Conservation (phyloP, 2,329 filamentous ascomycete species). For the Colletotrichum chlorophyti region DNA sequence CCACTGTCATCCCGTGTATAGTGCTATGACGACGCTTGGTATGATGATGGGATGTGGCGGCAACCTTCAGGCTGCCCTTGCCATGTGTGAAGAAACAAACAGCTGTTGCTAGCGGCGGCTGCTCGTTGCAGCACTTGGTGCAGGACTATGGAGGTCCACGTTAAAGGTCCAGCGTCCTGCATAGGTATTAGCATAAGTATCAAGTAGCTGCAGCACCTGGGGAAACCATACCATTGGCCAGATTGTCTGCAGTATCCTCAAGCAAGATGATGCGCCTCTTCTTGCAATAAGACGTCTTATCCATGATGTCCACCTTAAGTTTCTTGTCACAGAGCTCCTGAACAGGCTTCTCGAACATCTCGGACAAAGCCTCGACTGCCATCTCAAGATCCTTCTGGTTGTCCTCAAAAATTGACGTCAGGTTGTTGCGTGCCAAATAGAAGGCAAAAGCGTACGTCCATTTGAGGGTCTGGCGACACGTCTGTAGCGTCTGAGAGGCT, state of each 20-base stretch:
- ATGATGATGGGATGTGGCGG: no score
- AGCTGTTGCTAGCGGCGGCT: constrained; percentile 32
- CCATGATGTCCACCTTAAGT: constrained; percentile 96
- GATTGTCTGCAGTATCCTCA: constrained; percentile 90
- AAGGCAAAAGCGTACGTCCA: constrained; percentile 99
- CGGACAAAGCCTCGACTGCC: constrained; percentile 94
- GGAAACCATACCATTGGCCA: constrained; percentile 73
- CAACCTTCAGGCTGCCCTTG: no score
- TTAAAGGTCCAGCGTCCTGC: constrained; percentile 57
- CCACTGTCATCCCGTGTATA: no score
- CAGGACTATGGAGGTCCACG: constrained; percentile 37
- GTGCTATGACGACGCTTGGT: no score
- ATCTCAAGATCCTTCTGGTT: constrained; percentile 98
- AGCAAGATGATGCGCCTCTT: constrained; percentile 88
- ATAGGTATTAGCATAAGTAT: constrained; percentile 36
- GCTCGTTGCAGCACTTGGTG: constrained; percentile 32
- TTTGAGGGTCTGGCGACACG: constrained; percentile 97
- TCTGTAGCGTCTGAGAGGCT: constrained; percentile 91
- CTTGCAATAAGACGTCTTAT: constrained; percentile 97
- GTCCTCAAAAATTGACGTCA: constrained; percentile 97
- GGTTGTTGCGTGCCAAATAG: constrained; percentile 93
- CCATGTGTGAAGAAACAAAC: no score
- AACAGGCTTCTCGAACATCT: constrained; percentile 99
- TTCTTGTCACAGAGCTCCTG: constrained; percentile 83
- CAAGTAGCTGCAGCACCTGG: constrained; percentile 39